phyloP scores from a whole-genome alignment of 192 early-diverging fungal genomes.

The Backusella morwellensis region DNA sequence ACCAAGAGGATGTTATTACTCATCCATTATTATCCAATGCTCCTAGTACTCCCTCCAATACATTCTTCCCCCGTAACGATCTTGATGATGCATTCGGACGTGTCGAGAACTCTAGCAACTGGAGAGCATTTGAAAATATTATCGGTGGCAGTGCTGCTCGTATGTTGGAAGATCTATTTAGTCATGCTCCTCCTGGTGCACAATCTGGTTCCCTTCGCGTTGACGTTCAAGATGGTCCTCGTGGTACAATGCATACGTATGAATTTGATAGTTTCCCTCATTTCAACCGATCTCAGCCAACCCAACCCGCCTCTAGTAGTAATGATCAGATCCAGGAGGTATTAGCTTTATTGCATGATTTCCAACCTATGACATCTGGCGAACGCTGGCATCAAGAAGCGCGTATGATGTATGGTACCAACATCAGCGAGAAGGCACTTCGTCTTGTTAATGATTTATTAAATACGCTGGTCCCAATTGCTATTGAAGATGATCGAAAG shows the following conservation, averaged over 20 bases:
- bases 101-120: slow-evolving; percentile 43
- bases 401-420: slow-evolving; percentile 70
- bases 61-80: background rate
- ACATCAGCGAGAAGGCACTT: slow-evolving; percentile 57
- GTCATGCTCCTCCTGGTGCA: slow-evolving; percentile 21
- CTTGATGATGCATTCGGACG: slow-evolving; percentile 10
- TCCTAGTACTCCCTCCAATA: background rate
- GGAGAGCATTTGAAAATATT: slow-evolving; percentile 63
- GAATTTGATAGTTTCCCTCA: slow-evolving; percentile 33
- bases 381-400: slow-evolving; percentile 91
- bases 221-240: slow-evolving; percentile 30
- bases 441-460: slow-evolving; percentile 61
- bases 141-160: slow-evolving; percentile 58
- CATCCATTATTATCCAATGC: slow-evolving; percentile 66
- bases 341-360: slow-evolving; percentile 64
- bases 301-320: background rate
- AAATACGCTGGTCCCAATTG: slow-evolving; percentile 73
- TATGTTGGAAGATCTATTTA: slow-evolving; percentile 47
- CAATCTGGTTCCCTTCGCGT: slow-evolving; percentile 33
- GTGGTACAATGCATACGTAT: slow-evolving; percentile 35
- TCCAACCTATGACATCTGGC: slow-evolving; percentile 62
- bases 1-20: slow-evolving; percentile 56
- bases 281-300: background rate
- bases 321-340: slow-evolving; percentile 34
- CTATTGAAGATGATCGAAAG: slow-evolving; percentile 65